Evolutionary conservation across 148 eudicot genomes (phyloP).

Genomic region (Silene uniflora): DNA sequence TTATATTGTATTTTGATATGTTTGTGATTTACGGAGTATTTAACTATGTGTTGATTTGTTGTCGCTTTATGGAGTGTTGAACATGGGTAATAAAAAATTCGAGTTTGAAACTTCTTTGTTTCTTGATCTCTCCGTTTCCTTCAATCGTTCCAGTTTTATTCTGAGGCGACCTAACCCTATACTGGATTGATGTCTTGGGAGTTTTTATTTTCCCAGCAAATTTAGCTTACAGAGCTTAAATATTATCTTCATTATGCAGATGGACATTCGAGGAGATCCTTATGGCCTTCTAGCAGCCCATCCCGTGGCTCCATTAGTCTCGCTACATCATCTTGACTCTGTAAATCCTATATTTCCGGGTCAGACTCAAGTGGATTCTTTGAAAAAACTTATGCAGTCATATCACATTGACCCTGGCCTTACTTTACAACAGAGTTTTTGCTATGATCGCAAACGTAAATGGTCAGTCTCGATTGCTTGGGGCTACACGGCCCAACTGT

Average conservation of each 20-base stretch:
- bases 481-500: conserved; percentile 89
- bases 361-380: conserved; percentile 45
- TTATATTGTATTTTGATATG: no score
- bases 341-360: conserved; percentile 62
- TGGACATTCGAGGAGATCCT: conserved; percentile 74
- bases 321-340: conserved; percentile 87
- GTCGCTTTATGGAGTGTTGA: no score
- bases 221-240: background rate
- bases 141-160: no score
- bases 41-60: no score
- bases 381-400: conserved; percentile 46
- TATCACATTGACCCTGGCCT: conserved; percentile 54
- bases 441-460: conserved; percentile 50
- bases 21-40: no score
- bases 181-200: background rate
- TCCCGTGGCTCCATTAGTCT: conserved; percentile 71
- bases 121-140: no score
- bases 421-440: conserved; percentile 64
- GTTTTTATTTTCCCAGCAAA: background rate
- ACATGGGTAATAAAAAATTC: no score
- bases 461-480: conserved; percentile 90
- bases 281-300: conserved; percentile 88
- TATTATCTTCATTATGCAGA: conserved; percentile 38
- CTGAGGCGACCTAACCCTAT: background rate
- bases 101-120: no score